Percentiles rank a stretch among this genome's conserved stretches.
Evolutionary conservation across 164 flowering plant genomes (phyloP).

Genomic region (Vitis cinerea): DNA sequence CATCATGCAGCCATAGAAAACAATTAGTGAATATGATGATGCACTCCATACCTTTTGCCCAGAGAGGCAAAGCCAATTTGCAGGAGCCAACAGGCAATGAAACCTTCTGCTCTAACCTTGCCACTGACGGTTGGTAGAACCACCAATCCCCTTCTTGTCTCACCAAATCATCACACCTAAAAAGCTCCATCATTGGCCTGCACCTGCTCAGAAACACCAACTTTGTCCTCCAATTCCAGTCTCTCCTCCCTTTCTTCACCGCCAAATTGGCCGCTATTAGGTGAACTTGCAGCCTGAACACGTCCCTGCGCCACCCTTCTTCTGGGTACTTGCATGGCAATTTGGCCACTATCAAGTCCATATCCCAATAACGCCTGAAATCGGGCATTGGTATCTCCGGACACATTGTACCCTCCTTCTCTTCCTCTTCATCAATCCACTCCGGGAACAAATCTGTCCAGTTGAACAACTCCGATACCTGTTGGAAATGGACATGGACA

Average conservation of each 20-base stretch:
- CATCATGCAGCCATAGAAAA: not conserved
- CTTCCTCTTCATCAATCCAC: constrained; percentile 97
- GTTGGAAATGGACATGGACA: constrained; percentile 33
- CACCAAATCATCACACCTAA: constrained; percentile 74
- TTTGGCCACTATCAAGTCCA: constrained; percentile 72
- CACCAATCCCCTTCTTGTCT: constrained; percentile 78
- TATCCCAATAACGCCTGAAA: constrained; percentile 19
- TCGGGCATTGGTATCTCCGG: constrained; percentile 92
- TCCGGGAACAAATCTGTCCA: constrained; percentile 90
- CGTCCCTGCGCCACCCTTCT: constrained; percentile 71
- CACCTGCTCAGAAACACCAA: constrained; percentile 70
- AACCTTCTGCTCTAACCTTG: constrained; percentile 59
- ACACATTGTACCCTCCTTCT: constrained; percentile 56
- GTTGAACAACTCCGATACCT: constrained; percentile 49
- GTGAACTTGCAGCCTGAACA: constrained; percentile 74
- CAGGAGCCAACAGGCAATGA: constrained; percentile 86
- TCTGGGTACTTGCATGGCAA: constrained; percentile 68
- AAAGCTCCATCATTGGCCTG: constrained; percentile 87
- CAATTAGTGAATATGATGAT: too few species aligned
- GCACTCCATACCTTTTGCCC: constrained; percentile 67
- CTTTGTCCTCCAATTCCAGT: constrained; percentile 36
- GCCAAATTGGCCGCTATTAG: constrained; percentile 62
- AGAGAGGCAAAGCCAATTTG: constrained; percentile 71
- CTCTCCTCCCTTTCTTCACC: constrained; percentile 59
- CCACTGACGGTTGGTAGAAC: constrained; percentile 50